Percentiles rank a stretch among this genome's conserved stretches.
Evolutionary conservation across 208 protist genomes (phyloP).

Genomic region (Leishmania lainsoni): DNA sequence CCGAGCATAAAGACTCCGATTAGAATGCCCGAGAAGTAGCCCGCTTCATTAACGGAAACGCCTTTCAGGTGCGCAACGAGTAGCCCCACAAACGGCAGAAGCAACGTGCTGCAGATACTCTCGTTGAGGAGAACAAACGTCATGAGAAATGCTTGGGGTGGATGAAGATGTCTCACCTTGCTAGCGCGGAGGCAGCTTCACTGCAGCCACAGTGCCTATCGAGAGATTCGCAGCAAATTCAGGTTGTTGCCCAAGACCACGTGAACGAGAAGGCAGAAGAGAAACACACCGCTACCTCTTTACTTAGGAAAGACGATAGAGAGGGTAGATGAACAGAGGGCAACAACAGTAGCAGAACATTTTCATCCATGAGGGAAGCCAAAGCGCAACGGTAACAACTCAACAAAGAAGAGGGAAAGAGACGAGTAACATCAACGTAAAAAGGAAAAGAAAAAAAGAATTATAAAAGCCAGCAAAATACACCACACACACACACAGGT

Average conservation of each 20-base stretch:
- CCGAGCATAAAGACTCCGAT: constrained; percentile 62
- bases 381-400: neutral
- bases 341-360: neutral
- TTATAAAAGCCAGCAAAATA: neutral
- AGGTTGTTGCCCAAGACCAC: neutral
- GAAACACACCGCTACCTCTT: neutral
- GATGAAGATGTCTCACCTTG: constrained; percentile 51
- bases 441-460: neutral
- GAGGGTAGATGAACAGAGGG: neutral
- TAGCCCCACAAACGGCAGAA: constrained; percentile 60
- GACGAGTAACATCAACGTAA: neutral
- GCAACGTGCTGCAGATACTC: constrained; percentile 60
- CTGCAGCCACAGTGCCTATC: neutral
- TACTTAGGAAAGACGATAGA: neutral
- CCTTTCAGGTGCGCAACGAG: constrained; percentile 54
- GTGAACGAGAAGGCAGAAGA: neutral
- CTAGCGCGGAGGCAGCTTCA: constrained; percentile 7
- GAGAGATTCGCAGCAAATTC: neutral
- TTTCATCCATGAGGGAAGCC: neutral
- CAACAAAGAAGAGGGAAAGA: constrained; percentile 2
- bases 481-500: neutral
- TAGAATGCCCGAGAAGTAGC: constrained; percentile 57
- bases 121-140: constrained; percentile 67
- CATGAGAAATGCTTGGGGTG: constrained; percentile 59
- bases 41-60: constrained; percentile 43